These are phyloP conservation scores for Saraca asoca DNA, from an alignment of 331 rosid genomes.

Conservation along the genomic window DNA sequence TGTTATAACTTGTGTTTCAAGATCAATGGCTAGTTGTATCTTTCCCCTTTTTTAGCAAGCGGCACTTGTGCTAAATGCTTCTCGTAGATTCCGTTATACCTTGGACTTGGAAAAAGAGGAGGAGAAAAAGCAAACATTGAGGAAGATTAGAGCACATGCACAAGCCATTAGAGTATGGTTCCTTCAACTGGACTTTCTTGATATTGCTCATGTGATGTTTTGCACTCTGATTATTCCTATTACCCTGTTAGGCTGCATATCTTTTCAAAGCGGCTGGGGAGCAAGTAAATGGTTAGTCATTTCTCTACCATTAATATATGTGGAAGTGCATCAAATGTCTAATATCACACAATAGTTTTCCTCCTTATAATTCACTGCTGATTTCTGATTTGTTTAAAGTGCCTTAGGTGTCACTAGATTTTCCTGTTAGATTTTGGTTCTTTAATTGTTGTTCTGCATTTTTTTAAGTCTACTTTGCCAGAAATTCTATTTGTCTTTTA, in stretches of 20 bases:
- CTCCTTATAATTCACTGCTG: slow-evolving; percentile 4
- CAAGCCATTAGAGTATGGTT: slow-evolving; percentile 77
- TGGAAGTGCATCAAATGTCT: background rate
- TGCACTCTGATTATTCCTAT: slow-evolving; percentile 34
- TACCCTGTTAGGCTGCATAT: slow-evolving; percentile 74
- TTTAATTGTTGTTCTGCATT: background rate
- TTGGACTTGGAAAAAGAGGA: slow-evolving; percentile 93
- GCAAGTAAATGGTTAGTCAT: slow-evolving; percentile 51
- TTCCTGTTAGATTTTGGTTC: background rate
- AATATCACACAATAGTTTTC: slow-evolving; percentile 11
- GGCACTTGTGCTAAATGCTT: slow-evolving; percentile 96
- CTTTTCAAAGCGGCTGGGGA: slow-evolving; percentile 64
- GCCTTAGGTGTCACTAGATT: slow-evolving; percentile 12
- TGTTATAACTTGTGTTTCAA: slow-evolving; percentile 4
- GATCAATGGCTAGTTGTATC: slow-evolving; percentile 8
- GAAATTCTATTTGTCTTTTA: too few species aligned
- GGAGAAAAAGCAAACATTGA: slow-evolving; percentile 63
- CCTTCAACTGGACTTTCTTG: slow-evolving; percentile 32
- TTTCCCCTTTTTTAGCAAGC: slow-evolving; percentile 72
- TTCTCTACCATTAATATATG: slow-evolving; percentile 1
- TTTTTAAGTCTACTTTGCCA: background rate
- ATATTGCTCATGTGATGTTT: slow-evolving; percentile 21
- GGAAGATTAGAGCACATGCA: slow-evolving; percentile 87
- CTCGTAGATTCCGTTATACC: slow-evolving; percentile 99
- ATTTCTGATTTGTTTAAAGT: slow-evolving; percentile 4